phyloP scores from a whole-genome alignment of 2,329 filamentous ascomycete species.

The Pyricularia grisea region DNA sequence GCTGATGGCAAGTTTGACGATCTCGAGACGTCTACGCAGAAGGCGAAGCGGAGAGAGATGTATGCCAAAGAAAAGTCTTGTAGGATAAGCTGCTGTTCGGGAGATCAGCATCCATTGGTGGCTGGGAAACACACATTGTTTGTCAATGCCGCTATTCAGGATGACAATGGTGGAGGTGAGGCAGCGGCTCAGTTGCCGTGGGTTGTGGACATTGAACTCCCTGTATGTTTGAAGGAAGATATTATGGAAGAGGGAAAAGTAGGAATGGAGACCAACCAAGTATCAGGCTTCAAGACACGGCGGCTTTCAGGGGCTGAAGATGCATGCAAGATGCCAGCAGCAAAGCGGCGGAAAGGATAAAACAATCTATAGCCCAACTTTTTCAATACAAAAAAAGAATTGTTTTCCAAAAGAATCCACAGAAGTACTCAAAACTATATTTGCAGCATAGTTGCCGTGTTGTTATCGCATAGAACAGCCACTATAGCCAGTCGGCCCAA shows the following conservation, averaged over 20 bases:
- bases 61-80: slow-evolving; percentile 12
- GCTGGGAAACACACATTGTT: slow-evolving; percentile 39
- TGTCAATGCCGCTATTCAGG: slow-evolving; percentile 40
- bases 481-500: too few relatives aligned
- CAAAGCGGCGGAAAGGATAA: not conserved
- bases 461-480: too few relatives aligned
- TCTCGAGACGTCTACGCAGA: not conserved
- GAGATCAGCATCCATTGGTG: slow-evolving; percentile 16
- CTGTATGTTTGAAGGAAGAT: not conserved
- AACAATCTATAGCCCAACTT: not conserved
- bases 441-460: too few relatives aligned
- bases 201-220: not conserved
- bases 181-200: not conserved
- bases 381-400: too few relatives aligned
- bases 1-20: slow-evolving; percentile 8
- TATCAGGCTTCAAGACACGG: not conserved
- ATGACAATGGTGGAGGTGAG: not conserved
- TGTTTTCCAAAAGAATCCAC: too few relatives aligned
- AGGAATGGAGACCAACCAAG: not conserved
- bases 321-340: not conserved
- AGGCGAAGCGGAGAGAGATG: not conserved
- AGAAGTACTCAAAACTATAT: too few relatives aligned
- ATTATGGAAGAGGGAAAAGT: not conserved
- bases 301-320: not conserved
- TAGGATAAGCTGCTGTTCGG: slow-evolving; percentile 23